Evolutionary conservation across 768 basidiomycete genomes (phyloP), one percentile per base, ranked within the genome.

Genomic region (Tulasnella sp.): DNA sequence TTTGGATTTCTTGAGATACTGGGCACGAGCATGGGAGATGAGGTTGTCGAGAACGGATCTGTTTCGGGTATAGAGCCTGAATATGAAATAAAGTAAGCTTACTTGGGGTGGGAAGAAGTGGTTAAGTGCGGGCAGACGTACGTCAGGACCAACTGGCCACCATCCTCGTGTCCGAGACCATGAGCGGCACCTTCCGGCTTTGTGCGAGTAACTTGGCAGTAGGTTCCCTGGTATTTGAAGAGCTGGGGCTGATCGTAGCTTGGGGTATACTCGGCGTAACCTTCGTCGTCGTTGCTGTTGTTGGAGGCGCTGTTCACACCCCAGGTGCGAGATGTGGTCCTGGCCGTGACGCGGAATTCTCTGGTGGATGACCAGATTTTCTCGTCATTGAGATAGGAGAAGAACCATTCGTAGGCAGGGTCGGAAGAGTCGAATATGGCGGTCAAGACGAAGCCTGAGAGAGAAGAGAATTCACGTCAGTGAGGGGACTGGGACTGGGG

Each of bases 391-490:
- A 89, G 80, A 75, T 87, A 86, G 11, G 85, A 82, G 0, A 87
- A 80, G 7, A 89, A 83, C 87, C 88, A 89, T 73, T 88, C 88
- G 78, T 87, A 88, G 0, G 86, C 83, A 0, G 86, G 87, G 79
- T 88, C 87, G 13, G 86, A 86, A 79, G 87, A 83, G n/a, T 82
- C 82, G 78, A 89, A 88, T 46, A 85, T 84, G 0, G 87, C 88
- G 9, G 87, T 86, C 10, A 88, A 84, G 3, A 84, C 85, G 74
- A 86, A 87, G 74, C 86, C 87, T 88, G 78, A 26, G 77, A 7
- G 23, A 29, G 37, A 46, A 71, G 35, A 70, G 70, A 48, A 46
- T 7, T 32, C 46, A 46, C 20, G 32, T 32, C 16, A 75, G 39
- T 2, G 37, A 35, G 37, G 39, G 18, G n/a, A 37, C 13, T n/a